Evolutionary conservation across 306 rosid genomes (phyloP), one percentile per base, ranked within the genome.

Genomic region (Sphenostylis stenocarpa): DNA sequence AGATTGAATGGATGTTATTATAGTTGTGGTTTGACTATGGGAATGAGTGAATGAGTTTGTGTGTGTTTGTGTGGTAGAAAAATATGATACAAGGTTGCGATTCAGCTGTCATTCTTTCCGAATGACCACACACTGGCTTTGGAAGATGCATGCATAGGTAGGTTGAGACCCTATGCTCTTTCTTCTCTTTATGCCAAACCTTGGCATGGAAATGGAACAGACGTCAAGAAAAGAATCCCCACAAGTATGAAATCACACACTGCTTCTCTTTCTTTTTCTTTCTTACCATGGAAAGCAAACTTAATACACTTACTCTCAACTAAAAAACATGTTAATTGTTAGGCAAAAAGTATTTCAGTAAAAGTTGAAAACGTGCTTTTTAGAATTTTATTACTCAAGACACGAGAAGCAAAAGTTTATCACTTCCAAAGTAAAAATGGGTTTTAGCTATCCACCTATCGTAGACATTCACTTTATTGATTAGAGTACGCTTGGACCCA

Each of bases 121-220:
- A 82, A 77, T 82, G 86, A 82, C 86, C 67, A 77, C 52, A 77
- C 85, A 41, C 82, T 77, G 85, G 36, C 60, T 26, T 29, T 23
- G 66, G 75, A 43, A 63, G 85, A 72, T 72, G 45, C 58, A 70
- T 64, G 82, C 67, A 49, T 70, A 70, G 85, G 55, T 76, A 81
- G 81, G 81, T 81, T 76, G 53, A 67, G 81, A 23, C 49, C 77
- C 81, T 81, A 75, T 41, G 9, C 43, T 38, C 43, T 38, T 38
- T 38, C 61, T 61, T 0, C 80, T 33, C 61, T 47, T 13, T 67
- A 16, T 66, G 56, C 77, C 9, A 64, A 53, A 23, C 44, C 28
- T 12, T 65, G 61, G 23, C 52, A 64, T 63, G 11, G 49, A 36
- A 36, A 81, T 60, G 14, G 64, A 82, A 77, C 62, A 36, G 79